Percentiles rank a stretch among this genome's conserved stretches.
Conservation (phyloP, 768 basidiomycete species). For the Russula virescens region DNA sequence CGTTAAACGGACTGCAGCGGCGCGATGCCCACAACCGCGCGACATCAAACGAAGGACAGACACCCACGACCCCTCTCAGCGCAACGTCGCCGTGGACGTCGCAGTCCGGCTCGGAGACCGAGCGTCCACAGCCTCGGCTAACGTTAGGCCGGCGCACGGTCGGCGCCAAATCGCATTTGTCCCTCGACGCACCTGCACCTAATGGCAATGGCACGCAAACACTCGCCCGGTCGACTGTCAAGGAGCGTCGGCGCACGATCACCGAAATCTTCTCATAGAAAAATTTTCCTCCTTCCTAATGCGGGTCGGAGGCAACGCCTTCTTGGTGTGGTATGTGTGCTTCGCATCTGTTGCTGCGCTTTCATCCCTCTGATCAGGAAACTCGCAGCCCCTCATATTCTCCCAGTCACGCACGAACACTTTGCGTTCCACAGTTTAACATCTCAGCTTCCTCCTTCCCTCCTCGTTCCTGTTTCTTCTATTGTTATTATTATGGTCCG, state of each 20-base stretch:
- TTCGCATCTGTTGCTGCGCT: not conserved
- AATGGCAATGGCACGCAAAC: conserved; percentile 32
- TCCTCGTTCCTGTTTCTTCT: conserved; percentile 10
- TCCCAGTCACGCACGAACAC: not conserved
- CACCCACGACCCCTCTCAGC: conserved; percentile 29
- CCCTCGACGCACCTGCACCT: conserved; percentile 35
- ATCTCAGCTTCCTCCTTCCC: not conserved
- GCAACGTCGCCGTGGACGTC: conserved; percentile 36
- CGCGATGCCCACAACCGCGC: conserved; percentile 39
- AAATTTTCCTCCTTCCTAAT: too few relatives aligned
- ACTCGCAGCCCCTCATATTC: not conserved
- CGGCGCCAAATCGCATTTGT: conserved; percentile 40
- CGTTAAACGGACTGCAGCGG: conserved; percentile 51
- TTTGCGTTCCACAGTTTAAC: not conserved
- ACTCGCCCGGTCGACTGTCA: conserved; percentile 31
- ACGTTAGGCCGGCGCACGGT: conserved; percentile 32
- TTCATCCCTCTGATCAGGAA: not conserved
- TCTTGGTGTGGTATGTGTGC: conserved; percentile 8
- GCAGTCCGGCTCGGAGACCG: conserved; percentile 47
- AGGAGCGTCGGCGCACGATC: conserved; percentile 45
- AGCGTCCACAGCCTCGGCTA: conserved; percentile 38
- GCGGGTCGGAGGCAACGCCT: conserved; percentile 1
- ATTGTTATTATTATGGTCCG: conserved; percentile 23
- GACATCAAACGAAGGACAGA: conserved; percentile 32
- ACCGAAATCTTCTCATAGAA: conserved; percentile 43